Evolutionary conservation across 768 basidiomycete species (phyloP), one percentile per base, ranked within the genome.

Genomic region (Calvatia gigantea): DNA sequence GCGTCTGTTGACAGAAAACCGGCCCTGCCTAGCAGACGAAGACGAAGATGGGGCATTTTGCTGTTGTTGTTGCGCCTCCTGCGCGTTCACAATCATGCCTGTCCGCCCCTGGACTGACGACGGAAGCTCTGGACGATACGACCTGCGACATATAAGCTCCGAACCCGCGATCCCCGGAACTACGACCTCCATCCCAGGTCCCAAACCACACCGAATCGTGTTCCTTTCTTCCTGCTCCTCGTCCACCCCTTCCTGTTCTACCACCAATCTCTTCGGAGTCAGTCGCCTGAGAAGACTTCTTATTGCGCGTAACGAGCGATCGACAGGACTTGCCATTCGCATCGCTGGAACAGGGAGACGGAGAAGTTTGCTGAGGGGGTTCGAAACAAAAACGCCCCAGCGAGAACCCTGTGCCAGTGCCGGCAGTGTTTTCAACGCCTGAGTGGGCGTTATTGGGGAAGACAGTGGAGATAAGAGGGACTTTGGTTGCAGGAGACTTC

Each of bases 71-170:
- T 55, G 62, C 41, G 57, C 47, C 56, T 58, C 46, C 56, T 56
- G 63, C 56, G 60, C 28, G 48, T 48, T 38, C 28, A 32, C 45
- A 17, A 21, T 47, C 29, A 33, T 37, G 31, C 21, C n/a, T 35
- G 28, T 32, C 42, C 27, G 33, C 27, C 50, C 50, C 38, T 8
- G 43, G 28, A 37, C 12, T 35, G 27, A 32, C 37, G 19, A 25
- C 31, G 69, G 80, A 81, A 70, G 38, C 32, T 56, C 54, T 17
- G 31, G 47, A 29, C 38, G 54, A 35, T 31, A 21, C 54, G 54
- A 48, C 38, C 54, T 56, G 54, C 29, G 54, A 56, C 23, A 38
- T 9, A 33, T 32, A 49, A 48, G 46, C 23, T 25, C 38, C 54
- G 54, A 39, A 32, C 8, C 39, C 37, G 44, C 27, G n/a, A 38